Evolutionary conservation across 2,329 filamentous ascomycete species (phyloP).

Genomic region (Beauveria sp.): DNA sequence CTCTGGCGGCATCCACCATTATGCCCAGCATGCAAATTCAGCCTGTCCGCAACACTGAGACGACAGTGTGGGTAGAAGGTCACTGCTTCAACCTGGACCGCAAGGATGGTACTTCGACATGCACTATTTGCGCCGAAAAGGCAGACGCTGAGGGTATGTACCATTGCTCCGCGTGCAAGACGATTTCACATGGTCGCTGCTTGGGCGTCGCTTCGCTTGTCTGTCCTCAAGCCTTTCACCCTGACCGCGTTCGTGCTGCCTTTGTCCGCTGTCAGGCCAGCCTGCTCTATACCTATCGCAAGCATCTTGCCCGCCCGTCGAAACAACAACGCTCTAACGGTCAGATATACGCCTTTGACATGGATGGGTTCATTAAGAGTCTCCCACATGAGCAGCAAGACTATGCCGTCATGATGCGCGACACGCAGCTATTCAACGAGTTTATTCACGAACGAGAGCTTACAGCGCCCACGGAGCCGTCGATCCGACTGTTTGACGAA

Average conservation of each 20-base stretch:
- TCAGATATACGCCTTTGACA: constrained; percentile 57
- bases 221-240: constrained; percentile 54
- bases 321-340: constrained; percentile 54
- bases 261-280: constrained; percentile 61
- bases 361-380: constrained; percentile 57
- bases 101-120: constrained; percentile 53
- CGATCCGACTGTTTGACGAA: constrained; percentile 73
- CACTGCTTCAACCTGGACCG: constrained; percentile 66
- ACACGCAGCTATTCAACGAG: constrained; percentile 68
- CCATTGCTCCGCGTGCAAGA: constrained; percentile 59
- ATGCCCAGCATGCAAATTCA: constrained; percentile 81
- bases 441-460: constrained; percentile 78
- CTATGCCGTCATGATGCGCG: constrained; percentile 55
- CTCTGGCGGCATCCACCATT: constrained; percentile 74
- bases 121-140: constrained; percentile 70
- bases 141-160: constrained; percentile 67
- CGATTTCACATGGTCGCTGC: constrained; percentile 51
- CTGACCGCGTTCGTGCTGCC: constrained; percentile 54
- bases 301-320: constrained; percentile 51
- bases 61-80: constrained; percentile 75
- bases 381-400: constrained; percentile 59
- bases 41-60: constrained; percentile 70
- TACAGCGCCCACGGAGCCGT: constrained; percentile 51
- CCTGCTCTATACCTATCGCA: constrained; percentile 58
- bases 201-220: constrained; percentile 57